Evolutionary conservation across 768 basidiomycete genomes (phyloP).

Genomic region (Rickenella mellea): DNA sequence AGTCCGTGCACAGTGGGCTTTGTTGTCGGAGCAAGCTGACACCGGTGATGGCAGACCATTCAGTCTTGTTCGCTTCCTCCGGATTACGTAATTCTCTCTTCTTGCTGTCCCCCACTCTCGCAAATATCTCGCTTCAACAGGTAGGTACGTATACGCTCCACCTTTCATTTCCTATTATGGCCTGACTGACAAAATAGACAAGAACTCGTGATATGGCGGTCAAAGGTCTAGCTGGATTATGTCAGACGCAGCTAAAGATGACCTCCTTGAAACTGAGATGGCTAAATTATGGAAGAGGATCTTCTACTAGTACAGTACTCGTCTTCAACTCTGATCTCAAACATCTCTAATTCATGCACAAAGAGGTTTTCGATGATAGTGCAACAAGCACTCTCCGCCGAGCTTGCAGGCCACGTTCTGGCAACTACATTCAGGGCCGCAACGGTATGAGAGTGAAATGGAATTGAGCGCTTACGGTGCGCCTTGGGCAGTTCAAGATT

Average conservation of each 20-base stretch:
- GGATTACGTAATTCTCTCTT: too few relatives aligned
- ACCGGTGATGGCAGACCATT: too few relatives aligned
- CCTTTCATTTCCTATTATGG: conserved; percentile 1
- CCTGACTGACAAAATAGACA: conserved; percentile 43
- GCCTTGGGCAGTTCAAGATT: conserved; percentile 15
- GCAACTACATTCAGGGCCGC: conserved; percentile 78
- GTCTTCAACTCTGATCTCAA: too few relatives aligned
- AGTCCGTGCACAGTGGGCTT: too few relatives aligned
- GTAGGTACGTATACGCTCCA: conserved; percentile 39
- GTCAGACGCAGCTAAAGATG: conserved; percentile 50
- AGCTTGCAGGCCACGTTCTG: conserved; percentile 75
- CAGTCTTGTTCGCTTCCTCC: too few relatives aligned
- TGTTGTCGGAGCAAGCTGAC: too few relatives aligned
- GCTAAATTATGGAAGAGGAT: conserved; percentile 95
- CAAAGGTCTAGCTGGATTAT: conserved; percentile 72
- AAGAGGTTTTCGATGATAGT: conserved; percentile 67
- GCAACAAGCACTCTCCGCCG: conserved; percentile 83
- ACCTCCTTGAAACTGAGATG: conserved; percentile 67
- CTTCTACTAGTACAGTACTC: conserved; percentile 92
- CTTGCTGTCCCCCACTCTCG: conserved; percentile 57
- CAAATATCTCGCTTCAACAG: conserved; percentile 90
- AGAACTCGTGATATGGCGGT: conserved; percentile 90
- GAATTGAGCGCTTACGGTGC: conserved; percentile 84
- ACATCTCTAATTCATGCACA: background rate
- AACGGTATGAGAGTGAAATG: conserved; percentile 86